These are phyloP conservation scores for Phytophthora ohioensis DNA, from an alignment of 352 stramenopile species.

Conservation along the genomic window DNA sequence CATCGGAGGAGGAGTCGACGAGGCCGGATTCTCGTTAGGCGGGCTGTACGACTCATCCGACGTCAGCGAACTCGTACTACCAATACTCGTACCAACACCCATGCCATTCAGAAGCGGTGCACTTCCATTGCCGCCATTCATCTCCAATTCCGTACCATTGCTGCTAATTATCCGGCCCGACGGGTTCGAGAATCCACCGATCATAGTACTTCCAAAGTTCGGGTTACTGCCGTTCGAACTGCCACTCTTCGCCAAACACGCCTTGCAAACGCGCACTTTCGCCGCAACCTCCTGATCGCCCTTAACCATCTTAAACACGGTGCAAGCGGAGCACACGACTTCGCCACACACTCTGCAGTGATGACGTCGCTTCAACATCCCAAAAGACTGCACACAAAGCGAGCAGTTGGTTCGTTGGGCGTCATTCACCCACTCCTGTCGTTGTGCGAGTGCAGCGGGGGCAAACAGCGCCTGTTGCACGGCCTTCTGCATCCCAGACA, in stretches of 20 bases:
- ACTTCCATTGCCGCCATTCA: conserved; percentile 18
- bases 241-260: conserved; percentile 73
- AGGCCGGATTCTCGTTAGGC: conserved; percentile 42
- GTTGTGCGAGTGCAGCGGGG: conserved; percentile 60
- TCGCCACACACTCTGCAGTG: conserved; percentile 90
- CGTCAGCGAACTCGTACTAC: conserved; percentile 61
- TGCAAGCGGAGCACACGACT: conserved; percentile 86
- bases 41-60: conserved; percentile 60
- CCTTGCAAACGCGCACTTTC: conserved; percentile 85
- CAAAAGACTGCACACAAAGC: conserved; percentile 80
- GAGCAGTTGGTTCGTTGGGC: conserved; percentile 81
- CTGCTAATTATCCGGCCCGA: conserved; percentile 33
- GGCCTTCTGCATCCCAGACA: conserved; percentile 60
- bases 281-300: conserved; percentile 51
- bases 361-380: conserved; percentile 84
- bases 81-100: conserved; percentile 36
- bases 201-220: conserved; percentile 37
- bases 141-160: conserved; percentile 43
- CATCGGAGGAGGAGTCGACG: conserved; percentile 32
- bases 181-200: conserved; percentile 28
- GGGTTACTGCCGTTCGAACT: conserved; percentile 31
- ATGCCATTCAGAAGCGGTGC: conserved; percentile 24
- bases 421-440: conserved; percentile 87
- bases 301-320: conserved; percentile 80
- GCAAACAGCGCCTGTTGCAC: conserved; percentile 83